Base-by-base conservation (phyloP, 495 filamentous ascomycete genomes). In the Viridothelium virens region DNA sequence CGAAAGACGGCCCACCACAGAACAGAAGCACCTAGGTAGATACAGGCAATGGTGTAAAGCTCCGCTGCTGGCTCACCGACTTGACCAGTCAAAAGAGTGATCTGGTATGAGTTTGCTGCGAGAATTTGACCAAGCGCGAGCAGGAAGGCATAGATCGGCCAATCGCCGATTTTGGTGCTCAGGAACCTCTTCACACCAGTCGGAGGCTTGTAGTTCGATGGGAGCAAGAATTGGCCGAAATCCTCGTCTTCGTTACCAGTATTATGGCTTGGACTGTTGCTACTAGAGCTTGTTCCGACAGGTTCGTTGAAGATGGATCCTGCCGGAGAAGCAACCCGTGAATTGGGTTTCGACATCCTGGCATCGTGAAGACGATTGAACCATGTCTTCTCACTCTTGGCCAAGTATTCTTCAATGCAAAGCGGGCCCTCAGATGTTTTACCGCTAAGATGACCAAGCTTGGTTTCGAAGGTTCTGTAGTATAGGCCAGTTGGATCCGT, bases 61-160 rank as follows among this genome's bases (percentile, higher is more conserved):
- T 85, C 84, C 38, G 81, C 74, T 2, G 85, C 84, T 7, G 83
- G 78, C 70, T 89, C 78, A 18, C 82, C 85, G 14, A 84, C 77
- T 66, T 83, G 80, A 33, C 86, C 87, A 4, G 79, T 83, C 31
- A 89, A 75, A 14, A 89, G 81, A 4, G 85, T 86, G 72, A 89
- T 85, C 67, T 89, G 86, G 74, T 88, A 87, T 0, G 84, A 87
- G 70, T 86, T 88, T 61, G 84, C 83, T 0, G 87, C 84, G 53
- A 89, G 81, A 66, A 89, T 83, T 71, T 89, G 87, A 5, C 84
- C 85, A 72, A 89, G 78, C 59, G 86, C 86, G 18, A 89, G 78
- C 48, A 90, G 77, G 65, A 91, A 80, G 4, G 87, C 84, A 75
- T 91, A 91, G 7, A 91, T 68, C 0, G 89, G 89, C 89, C 89